Evolutionary conservation across 768 basidiomycete species (phyloP).

Genomic region (Ramaria sp.): DNA sequence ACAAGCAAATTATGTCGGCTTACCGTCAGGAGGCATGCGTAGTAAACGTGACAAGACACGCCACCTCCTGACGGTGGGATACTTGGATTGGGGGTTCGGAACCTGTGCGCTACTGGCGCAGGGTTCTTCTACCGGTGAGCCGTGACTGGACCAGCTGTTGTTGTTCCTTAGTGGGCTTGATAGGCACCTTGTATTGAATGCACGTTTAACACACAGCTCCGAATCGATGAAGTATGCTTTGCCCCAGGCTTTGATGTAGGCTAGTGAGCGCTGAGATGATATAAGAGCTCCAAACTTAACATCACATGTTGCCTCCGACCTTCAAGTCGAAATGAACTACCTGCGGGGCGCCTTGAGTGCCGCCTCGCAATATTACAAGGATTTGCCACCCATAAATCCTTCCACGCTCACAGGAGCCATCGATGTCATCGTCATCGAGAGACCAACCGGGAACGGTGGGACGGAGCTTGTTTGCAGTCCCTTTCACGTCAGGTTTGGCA

Average conservation of each 20-base stretch:
- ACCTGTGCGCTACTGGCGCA: neutral
- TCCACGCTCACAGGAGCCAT: constrained; percentile 96
- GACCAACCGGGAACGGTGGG: constrained; percentile 50
- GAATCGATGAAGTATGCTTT: neutral
- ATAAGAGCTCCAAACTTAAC: neutral
- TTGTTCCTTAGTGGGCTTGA: too few relatives aligned
- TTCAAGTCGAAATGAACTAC: constrained; percentile 56
- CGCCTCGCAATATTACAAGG: constrained; percentile 85
- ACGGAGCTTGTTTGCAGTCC: constrained; percentile 81
- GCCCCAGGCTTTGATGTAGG: neutral
- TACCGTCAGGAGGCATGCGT: too few relatives aligned
- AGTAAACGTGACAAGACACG: too few relatives aligned
- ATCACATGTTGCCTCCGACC: neutral
- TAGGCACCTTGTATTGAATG: neutral
- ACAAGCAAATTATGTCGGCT: too few relatives aligned
- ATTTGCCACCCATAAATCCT: constrained; percentile 79
- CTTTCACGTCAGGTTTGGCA: constrained; percentile 96
- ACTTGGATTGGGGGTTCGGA: too few relatives aligned
- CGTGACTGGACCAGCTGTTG: too few relatives aligned
- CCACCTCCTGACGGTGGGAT: too few relatives aligned
- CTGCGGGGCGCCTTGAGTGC: constrained; percentile 80
- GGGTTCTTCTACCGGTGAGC: neutral
- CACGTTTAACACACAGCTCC: neutral
- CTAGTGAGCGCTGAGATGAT: neutral
- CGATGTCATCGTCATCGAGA: constrained; percentile 93